These are phyloP conservation scores for Diaporthe aspalathi DNA, from an alignment of 2,329 filamentous ascomycete species.

Conservation along the genomic window DNA sequence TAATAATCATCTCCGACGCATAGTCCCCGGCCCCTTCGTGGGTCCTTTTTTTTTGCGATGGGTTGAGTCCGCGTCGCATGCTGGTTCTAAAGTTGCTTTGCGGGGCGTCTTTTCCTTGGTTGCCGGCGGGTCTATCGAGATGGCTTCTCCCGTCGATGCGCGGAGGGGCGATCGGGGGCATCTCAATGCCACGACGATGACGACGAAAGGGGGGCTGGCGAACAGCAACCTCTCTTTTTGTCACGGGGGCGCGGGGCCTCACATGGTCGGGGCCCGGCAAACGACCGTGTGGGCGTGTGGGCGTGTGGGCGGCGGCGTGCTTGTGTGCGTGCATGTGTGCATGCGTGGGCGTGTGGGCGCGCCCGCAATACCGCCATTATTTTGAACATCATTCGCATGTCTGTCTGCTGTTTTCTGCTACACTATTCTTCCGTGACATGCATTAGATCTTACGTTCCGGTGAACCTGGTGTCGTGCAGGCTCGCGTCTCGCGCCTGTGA, in stretches of 20 bases:
- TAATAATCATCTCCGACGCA: conserved; percentile 12
- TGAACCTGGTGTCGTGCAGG: conserved; percentile 28
- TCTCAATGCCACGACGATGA: conserved; percentile 26
- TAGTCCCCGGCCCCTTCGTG: background rate
- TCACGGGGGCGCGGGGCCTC: conserved; percentile 10
- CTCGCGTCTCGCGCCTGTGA: conserved; percentile 36
- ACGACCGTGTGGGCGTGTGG: background rate
- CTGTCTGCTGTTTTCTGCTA: conserved; percentile 8
- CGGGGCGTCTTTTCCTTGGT: conserved; percentile 13
- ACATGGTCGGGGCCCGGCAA: conserved; percentile 8
- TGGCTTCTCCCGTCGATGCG: conserved; percentile 11
- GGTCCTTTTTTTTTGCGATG: background rate
- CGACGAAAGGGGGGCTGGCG: conserved; percentile 27
- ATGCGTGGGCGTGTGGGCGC: background rate
- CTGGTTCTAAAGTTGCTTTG: conserved; percentile 1
- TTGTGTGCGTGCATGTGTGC: no score
- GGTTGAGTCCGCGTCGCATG: conserved; percentile 21
- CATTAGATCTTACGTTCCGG: conserved; percentile 28
- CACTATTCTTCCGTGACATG: conserved; percentile 16
- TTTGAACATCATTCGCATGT: conserved; percentile 23
- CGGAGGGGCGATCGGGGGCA: background rate
- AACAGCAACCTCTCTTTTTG: conserved; percentile 1
- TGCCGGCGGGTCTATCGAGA: conserved; percentile 22
- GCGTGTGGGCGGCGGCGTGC: no score
- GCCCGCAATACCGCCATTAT: conserved; percentile 2